Percentiles rank a stretch among this genome's conserved stretches.
These are phyloP conservation scores for Trifolium dubium DNA, from an alignment of 306 rosid genomes.

Conservation along the genomic window DNA sequence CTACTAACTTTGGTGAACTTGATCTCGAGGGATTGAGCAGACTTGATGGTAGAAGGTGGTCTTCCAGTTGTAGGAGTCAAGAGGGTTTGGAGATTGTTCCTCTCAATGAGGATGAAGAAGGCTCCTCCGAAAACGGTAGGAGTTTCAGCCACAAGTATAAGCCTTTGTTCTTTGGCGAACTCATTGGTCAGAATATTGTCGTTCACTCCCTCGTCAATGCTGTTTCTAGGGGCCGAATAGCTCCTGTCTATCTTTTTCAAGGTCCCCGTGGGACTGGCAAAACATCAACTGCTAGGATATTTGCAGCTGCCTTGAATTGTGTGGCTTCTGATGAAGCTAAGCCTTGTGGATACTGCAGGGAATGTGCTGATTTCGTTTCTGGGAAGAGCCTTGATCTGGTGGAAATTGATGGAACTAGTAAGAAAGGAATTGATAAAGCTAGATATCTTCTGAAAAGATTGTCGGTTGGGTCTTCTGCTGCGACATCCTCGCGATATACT, in stretches of 20 bases:
- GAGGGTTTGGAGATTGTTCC: slow-evolving; percentile 88
- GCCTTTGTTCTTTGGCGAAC: slow-evolving; percentile 77
- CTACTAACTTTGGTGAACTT: slow-evolving; percentile 91
- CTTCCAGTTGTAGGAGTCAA: slow-evolving; percentile 92
- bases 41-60: slow-evolving; percentile 97
- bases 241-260: slow-evolving; percentile 96
- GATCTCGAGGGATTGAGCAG: slow-evolving; percentile 97
- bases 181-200: slow-evolving; percentile 95
- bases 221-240: slow-evolving; percentile 78
- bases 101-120: slow-evolving; percentile 73
- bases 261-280: slow-evolving; percentile 99
- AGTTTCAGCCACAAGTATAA: slow-evolving; percentile 87
- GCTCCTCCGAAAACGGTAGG: slow-evolving; percentile 64
- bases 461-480: slow-evolving; percentile 51
- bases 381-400: slow-evolving; percentile 72
- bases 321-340: slow-evolving; percentile 68
- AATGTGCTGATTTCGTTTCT: slow-evolving; percentile 69
- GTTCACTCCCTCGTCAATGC: slow-evolving; percentile 89
- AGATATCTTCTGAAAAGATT: slow-evolving; percentile 67
- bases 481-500: slow-evolving; percentile 58
- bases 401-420: slow-evolving; percentile 89
- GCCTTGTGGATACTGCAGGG: slow-evolving; percentile 95
- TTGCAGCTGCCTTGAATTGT: slow-evolving; percentile 90
- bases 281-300: slow-evolving; percentile 88
- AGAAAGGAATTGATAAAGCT: slow-evolving; percentile 79